Conservation (phyloP, 306 rosid genomes). For the Pyrus betulifolia region DNA sequence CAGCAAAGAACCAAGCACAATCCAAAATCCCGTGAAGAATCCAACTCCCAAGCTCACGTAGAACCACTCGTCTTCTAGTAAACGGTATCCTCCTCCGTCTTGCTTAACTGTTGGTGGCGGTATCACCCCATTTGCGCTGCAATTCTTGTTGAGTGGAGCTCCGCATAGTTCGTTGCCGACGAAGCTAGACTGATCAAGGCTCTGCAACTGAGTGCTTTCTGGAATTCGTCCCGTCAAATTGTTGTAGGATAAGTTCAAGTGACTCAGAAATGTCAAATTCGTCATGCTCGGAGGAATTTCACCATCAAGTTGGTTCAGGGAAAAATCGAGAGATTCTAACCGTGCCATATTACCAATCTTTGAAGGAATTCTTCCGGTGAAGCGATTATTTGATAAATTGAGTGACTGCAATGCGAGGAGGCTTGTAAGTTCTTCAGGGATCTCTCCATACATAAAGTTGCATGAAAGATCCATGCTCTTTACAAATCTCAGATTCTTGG, state of each 20-base stretch:
- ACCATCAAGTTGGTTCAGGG: too few relatives aligned
- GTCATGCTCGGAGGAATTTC: too few relatives aligned
- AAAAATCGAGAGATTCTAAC: too few relatives aligned
- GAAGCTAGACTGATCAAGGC: background rate
- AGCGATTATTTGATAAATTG: too few relatives aligned
- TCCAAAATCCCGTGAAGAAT: background rate
- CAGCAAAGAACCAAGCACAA: background rate
- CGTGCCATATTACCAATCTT: too few relatives aligned
- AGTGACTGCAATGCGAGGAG: too few relatives aligned
- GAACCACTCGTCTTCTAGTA: background rate
- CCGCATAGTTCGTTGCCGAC: background rate
- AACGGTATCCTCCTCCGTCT: constrained; percentile 2
- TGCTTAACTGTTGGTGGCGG: background rate
- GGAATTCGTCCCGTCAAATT: too few relatives aligned
- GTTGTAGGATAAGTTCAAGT: too few relatives aligned
- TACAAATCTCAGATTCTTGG: background rate
- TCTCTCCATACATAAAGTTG: too few relatives aligned
- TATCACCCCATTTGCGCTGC: background rate
- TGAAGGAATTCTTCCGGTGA: too few relatives aligned
- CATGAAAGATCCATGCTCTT: constrained; percentile 1
- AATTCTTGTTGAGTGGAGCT: background rate
- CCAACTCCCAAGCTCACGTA: constrained; percentile 1
- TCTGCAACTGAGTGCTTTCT: background rate
- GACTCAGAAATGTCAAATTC: too few relatives aligned
- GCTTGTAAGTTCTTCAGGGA: too few relatives aligned